Conservation (phyloP, 2,329 filamentous ascomycete species). For the Xylariales sp. region DNA sequence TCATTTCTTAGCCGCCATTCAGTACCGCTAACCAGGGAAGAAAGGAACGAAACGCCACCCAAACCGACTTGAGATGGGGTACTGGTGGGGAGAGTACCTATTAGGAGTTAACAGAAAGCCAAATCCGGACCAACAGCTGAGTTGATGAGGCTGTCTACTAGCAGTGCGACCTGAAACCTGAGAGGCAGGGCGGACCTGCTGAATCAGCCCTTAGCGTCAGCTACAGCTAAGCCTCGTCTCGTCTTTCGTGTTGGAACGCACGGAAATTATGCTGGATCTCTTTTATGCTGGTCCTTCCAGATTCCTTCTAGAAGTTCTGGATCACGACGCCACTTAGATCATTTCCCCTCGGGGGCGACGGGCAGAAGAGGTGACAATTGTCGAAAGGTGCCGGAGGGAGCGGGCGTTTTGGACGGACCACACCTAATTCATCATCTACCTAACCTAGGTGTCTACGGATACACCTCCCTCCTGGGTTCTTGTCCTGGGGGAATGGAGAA, state of each 20-base stretch:
- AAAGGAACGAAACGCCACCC: constrained; percentile 1
- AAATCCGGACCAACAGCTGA: constrained; percentile 30
- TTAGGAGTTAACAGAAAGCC: constrained; percentile 13
- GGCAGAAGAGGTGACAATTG: not conserved
- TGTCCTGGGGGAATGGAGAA: constrained; percentile 5
- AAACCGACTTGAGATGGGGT: not conserved
- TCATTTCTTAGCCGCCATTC: constrained; percentile 1
- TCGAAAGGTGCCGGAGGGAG: not conserved
- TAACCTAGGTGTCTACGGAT: not conserved
- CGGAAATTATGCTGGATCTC: not conserved
- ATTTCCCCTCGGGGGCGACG: constrained; percentile 10
- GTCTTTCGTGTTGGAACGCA: not conserved
- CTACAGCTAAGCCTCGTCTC: constrained; percentile 30
- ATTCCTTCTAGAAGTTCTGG: constrained; percentile 36
- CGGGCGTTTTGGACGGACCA: constrained; percentile 18
- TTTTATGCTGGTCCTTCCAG: constrained; percentile 3
- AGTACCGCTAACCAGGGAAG: not conserved
- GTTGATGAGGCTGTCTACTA: constrained; percentile 31
- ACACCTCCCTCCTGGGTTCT: constrained; percentile 2
- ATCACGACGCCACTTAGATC: constrained; percentile 28
- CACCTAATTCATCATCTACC: not conserved
- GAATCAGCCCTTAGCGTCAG: constrained; percentile 34
- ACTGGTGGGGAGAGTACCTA: not conserved
- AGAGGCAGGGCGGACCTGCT: constrained; percentile 34
- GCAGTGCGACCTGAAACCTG: constrained; percentile 30